A percentile compares a stretch with the other conserved stretches of the same genome.
Evolutionary conservation across 2,329 filamentous ascomycete genomes (phyloP).

Genomic region (Ophiosphaerella korrae): DNA sequence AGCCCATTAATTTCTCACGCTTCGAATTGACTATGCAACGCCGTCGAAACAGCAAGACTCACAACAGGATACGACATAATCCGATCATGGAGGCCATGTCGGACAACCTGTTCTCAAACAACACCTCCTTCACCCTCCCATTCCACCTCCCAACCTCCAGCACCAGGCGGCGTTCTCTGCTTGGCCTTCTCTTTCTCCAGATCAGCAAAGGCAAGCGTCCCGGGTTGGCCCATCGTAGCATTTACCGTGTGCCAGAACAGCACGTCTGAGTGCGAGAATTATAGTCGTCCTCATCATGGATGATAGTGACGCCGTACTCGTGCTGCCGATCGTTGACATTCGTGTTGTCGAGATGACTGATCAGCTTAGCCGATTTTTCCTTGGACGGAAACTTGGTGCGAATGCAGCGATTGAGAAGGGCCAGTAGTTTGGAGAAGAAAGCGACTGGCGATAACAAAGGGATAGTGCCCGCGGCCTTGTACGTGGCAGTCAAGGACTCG

Average conservation of each 20-base stretch:
- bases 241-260: slow-evolving; percentile 63
- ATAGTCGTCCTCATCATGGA: slow-evolving; percentile 60
- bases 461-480: slow-evolving; percentile 60
- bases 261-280: slow-evolving; percentile 58
- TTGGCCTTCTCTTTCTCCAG: slow-evolving; percentile 53
- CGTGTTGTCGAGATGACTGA: slow-evolving; percentile 38
- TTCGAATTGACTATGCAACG: slow-evolving; percentile 45
- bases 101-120: slow-evolving; percentile 61
- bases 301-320: slow-evolving; percentile 54
- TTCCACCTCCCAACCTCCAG: slow-evolving; percentile 58
- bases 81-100: slow-evolving; percentile 62
- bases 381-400: slow-evolving; percentile 59
- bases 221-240: slow-evolving; percentile 43
- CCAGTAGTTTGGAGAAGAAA: slow-evolving; percentile 49
- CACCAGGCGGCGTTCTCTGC: slow-evolving; percentile 50
- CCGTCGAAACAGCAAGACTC: slow-evolving; percentile 56
- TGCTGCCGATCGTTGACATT: slow-evolving; percentile 37
- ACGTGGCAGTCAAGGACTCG: too few relatives aligned
- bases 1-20: neutral
- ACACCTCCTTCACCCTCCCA: slow-evolving; percentile 54
- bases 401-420: slow-evolving; percentile 56
- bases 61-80: slow-evolving; percentile 64
- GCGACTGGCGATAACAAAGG: slow-evolving; percentile 61
- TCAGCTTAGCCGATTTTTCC: slow-evolving; percentile 54
- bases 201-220: slow-evolving; percentile 50